Percentiles rank a stretch among this genome's conserved stretches.
These are phyloP conservation scores for Hymenoscyphus linearis DNA, from an alignment of 2,329 filamentous ascomycete species.

Conservation along the genomic window DNA sequence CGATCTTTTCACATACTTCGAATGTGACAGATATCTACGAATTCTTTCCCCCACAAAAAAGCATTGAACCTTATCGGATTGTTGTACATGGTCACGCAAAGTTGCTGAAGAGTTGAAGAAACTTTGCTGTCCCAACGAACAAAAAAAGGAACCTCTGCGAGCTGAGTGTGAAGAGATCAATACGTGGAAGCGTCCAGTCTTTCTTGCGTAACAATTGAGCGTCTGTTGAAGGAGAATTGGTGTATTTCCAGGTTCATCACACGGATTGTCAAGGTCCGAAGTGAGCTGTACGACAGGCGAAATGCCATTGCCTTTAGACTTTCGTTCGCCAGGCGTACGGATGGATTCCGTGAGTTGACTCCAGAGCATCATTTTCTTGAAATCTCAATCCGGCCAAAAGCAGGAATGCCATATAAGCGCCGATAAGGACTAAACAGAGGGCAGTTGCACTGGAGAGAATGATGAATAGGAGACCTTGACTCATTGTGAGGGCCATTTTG, in stretches of 20 bases:
- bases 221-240: not conserved
- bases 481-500: slow-evolving; percentile 16
- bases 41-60: not conserved
- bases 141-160: not conserved
- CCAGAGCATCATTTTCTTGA: slow-evolving; percentile 3
- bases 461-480: slow-evolving; percentile 16
- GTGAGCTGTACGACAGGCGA: not conserved
- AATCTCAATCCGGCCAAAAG: slow-evolving; percentile 2
- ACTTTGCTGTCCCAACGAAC: not conserved
- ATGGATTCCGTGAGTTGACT: slow-evolving; percentile 12
- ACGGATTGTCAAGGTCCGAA: not conserved
- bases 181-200: not conserved
- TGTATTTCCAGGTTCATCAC: not conserved
- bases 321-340: slow-evolving; percentile 19
- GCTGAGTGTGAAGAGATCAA: not conserved
- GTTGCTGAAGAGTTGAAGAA: not conserved
- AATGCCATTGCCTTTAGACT: slow-evolving; percentile 5
- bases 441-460: slow-evolving; percentile 17
- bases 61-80: not conserved
- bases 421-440: slow-evolving; percentile 10
- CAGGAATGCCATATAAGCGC: slow-evolving; percentile 18
- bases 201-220: not conserved
- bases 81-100: not conserved
- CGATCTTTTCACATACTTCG: slow-evolving; percentile 1
- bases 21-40: slow-evolving; percentile 3